Evolutionary conservation across 139 green algal genomes (phyloP).

Genomic region (Volvox reticuliferus): DNA sequence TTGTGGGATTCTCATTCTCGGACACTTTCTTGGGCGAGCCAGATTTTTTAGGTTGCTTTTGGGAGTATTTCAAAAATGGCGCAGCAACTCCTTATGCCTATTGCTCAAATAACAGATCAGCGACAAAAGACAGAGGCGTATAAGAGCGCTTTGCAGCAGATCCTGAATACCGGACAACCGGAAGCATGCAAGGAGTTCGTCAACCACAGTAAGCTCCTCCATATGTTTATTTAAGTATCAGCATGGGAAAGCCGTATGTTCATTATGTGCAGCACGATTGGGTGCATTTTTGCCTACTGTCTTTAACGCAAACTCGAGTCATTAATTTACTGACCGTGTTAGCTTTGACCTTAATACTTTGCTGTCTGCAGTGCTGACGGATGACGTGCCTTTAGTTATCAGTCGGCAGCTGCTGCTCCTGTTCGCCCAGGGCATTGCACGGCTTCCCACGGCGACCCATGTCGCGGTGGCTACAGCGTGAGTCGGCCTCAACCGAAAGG

Average conservation of each 20-base stretch:
- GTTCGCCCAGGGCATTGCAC: conserved; percentile 74
- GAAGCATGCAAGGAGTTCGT: conserved; percentile 72
- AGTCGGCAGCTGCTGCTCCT: conserved; percentile 78
- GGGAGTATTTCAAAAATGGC: not conserved
- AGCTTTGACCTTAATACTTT: not conserved
- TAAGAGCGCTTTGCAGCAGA: conserved; percentile 54
- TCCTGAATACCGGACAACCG: conserved; percentile 47
- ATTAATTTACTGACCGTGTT: not conserved
- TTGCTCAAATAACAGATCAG: conserved; percentile 68
- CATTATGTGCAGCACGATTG: too few relatives aligned
- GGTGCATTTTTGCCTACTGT: not conserved
- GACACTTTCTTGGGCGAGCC: too few relatives aligned
- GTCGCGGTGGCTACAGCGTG: conserved; percentile 81
- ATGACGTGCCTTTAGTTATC: conserved; percentile 87
- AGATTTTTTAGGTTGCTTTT: not conserved
- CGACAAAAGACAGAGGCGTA: conserved; percentile 78
- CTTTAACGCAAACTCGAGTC: not conserved
- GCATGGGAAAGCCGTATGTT: too few relatives aligned
- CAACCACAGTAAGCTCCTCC: conserved; percentile 74
- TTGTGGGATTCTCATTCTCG: too few relatives aligned
- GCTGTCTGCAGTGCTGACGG: conserved; percentile 80
- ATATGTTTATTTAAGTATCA: too few relatives aligned
- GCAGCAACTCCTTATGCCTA: conserved; percentile 55
- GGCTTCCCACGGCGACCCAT: conserved; percentile 72
- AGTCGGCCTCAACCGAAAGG: conserved; percentile 37